A percentile compares a stretch with the other conserved stretches of the same genome.
Conservation (phyloP, 2,329 filamentous ascomycete species). For the Pseudonectria buxi region DNA sequence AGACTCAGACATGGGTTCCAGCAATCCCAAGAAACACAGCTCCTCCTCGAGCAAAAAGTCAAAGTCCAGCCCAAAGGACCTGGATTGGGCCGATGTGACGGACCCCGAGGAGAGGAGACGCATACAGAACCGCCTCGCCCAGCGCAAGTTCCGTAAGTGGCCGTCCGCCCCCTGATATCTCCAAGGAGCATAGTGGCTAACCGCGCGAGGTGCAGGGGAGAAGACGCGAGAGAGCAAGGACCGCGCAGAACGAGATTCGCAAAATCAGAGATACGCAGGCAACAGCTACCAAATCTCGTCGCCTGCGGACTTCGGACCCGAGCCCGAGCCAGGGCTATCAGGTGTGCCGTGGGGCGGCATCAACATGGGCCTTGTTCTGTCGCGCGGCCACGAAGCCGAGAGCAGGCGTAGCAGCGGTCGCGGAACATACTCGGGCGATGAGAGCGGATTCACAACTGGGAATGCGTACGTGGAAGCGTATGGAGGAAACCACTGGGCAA, state of each 20-base stretch:
- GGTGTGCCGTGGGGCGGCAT: slow-evolving; percentile 68
- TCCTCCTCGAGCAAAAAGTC: slow-evolving; percentile 31
- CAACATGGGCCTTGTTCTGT: slow-evolving; percentile 50
- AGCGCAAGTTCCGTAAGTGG: slow-evolving; percentile 65
- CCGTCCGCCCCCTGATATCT: background rate
- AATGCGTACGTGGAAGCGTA: slow-evolving; percentile 21
- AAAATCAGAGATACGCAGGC: slow-evolving; percentile 57
- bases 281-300: slow-evolving; percentile 57
- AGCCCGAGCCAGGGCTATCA: slow-evolving; percentile 45
- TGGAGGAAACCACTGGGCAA: slow-evolving; percentile 13
- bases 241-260: slow-evolving; percentile 53
- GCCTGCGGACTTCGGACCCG: slow-evolving; percentile 45
- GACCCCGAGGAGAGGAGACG: slow-evolving; percentile 66
- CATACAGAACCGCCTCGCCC: slow-evolving; percentile 70
- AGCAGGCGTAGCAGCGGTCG: slow-evolving; percentile 37
- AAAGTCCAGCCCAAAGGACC: slow-evolving; percentile 38
- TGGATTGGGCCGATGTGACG: slow-evolving; percentile 64
- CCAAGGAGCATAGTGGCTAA: slow-evolving; percentile 3
- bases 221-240: slow-evolving; percentile 64
- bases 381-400: slow-evolving; percentile 43
- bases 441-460: slow-evolving; percentile 16
- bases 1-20: slow-evolving; percentile 17
- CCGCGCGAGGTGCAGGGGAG: slow-evolving; percentile 45
- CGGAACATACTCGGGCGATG: slow-evolving; percentile 29
- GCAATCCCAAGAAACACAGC: slow-evolving; percentile 22